Conservation (phyloP, 2,329 filamentous ascomycete species). For the Aspergillus glaucus region DNA sequence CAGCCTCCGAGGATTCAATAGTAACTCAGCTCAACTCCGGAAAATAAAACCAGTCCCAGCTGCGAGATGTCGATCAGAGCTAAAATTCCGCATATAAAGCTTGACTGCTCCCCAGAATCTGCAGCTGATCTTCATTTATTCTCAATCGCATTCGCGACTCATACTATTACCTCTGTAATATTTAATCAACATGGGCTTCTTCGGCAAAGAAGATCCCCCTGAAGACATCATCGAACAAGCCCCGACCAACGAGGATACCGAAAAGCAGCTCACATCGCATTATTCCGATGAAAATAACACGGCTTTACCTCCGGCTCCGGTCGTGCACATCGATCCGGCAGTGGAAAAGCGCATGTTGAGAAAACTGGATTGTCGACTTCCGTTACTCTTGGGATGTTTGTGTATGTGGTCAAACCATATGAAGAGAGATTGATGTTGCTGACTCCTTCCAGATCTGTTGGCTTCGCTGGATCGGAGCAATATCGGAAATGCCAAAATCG, state of each 20-base stretch:
- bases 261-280: slow-evolving; percentile 20
- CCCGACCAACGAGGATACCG: slow-evolving; percentile 16
- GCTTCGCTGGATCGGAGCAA: slow-evolving; percentile 47
- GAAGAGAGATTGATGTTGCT: background rate
- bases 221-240: slow-evolving; percentile 18
- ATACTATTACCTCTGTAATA: background rate
- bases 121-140: background rate
- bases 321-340: slow-evolving; percentile 25
- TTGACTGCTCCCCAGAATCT: background rate
- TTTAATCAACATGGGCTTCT: slow-evolving; percentile 7
- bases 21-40: too few relatives aligned
- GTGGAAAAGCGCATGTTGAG: slow-evolving; percentile 30
- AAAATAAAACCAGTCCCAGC: too few relatives aligned
- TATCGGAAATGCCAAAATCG: slow-evolving; percentile 50
- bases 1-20: too few relatives aligned
- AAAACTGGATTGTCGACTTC: slow-evolving; percentile 32
- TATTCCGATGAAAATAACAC: slow-evolving; percentile 10
- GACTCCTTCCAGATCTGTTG: slow-evolving; percentile 35
- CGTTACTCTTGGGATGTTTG: slow-evolving; percentile 31
- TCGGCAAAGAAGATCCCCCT: slow-evolving; percentile 5
- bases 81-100: background rate
- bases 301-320: slow-evolving; percentile 13
- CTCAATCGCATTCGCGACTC: background rate
- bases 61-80: too few relatives aligned
- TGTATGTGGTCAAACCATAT: slow-evolving; percentile 22